Evolutionary conservation across 768 basidiomycete species (phyloP), one percentile per base, ranked within the genome.

Genomic region (Hypholoma sublateritium): DNA sequence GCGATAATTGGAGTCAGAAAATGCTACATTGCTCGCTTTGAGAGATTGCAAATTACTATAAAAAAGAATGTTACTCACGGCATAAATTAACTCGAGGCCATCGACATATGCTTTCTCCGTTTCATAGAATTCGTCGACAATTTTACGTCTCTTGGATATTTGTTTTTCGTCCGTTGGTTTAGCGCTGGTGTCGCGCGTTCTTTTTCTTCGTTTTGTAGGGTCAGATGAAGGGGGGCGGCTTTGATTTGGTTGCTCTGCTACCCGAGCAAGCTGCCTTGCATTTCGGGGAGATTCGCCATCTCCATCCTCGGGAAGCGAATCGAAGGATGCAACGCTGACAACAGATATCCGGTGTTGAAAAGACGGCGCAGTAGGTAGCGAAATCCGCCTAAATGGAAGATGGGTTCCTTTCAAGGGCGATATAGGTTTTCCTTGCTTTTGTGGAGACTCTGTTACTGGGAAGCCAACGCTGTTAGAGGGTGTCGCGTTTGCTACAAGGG

Each of bases 61-160:
- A 53, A 57, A 42, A 19, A 58, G 16, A n/a, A 12, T 12, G 35
- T 22, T 36, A 56, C 25, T 49, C 77, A 92, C 92, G 59, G 85
- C 82, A 72, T 94, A 89, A 50, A 95, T 83, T 49, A 94, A 76
- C 59, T 93, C 90, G 41, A 95, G 78, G 8, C 92, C 93, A 62
- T 87, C 83, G 32, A 93, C 81, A 62, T 95, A 95, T 0, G 85
- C 81, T 63, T 79, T 83, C 72, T 95, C 93, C 0, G 92, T 93
- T 55, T 88, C 84, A 62, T 84, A 86, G 60, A 95, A 88, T 67
- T 95, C 93, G 43, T 83, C 77, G n/a, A 93, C 77, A 36, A 94
- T 79, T 69, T 84, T 90, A 44, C 79, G 72, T 48, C 87, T 75
- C 67, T 87, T 93, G 39, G 72, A 71, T 44, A 80, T 76, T 47